These are phyloP conservation scores for Nemania diffusa DNA, from an alignment of 2,329 filamentous ascomycete genomes.

Conservation along the genomic window DNA sequence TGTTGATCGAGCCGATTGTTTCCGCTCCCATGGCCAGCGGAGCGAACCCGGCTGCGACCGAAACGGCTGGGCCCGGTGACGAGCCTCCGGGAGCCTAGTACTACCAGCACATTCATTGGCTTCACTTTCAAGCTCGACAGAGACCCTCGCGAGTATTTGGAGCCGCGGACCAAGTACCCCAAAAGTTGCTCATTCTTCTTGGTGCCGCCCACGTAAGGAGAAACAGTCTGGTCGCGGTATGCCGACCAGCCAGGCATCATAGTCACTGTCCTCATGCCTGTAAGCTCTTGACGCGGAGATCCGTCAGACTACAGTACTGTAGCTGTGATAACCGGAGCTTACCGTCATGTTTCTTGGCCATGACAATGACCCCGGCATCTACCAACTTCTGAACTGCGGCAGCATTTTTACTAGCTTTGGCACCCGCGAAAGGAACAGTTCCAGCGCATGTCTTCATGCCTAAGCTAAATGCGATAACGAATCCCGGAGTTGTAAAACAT, in stretches of 20 bases:
- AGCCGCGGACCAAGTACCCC: not conserved
- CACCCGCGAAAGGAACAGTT: not conserved
- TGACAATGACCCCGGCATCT: not conserved
- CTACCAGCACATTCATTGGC: not conserved
- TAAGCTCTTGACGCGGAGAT: not conserved
- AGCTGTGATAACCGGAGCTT: not conserved
- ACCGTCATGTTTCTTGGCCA: conserved; percentile 3
- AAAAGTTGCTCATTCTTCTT: not conserved
- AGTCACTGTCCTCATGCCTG: not conserved
- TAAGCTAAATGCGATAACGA: not conserved
- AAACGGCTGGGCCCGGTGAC: not conserved
- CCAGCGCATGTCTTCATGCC: conserved; percentile 1
- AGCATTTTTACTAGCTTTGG: not conserved
- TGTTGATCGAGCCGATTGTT: not conserved
- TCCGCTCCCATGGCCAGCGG: not conserved
- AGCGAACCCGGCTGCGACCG: not conserved
- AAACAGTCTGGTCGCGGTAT: not conserved
- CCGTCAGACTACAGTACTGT: not conserved
- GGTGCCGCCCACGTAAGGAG: not conserved
- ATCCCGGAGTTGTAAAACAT: no score
- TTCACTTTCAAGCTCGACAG: not conserved
- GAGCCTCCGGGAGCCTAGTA: not conserved
- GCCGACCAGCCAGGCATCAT: conserved; percentile 1
- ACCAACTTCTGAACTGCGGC: not conserved
- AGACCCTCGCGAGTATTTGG: not conserved